Evolutionary conservation across 805 yeast species (phyloP).

Genomic region (Yarrowia divulgata): DNA sequence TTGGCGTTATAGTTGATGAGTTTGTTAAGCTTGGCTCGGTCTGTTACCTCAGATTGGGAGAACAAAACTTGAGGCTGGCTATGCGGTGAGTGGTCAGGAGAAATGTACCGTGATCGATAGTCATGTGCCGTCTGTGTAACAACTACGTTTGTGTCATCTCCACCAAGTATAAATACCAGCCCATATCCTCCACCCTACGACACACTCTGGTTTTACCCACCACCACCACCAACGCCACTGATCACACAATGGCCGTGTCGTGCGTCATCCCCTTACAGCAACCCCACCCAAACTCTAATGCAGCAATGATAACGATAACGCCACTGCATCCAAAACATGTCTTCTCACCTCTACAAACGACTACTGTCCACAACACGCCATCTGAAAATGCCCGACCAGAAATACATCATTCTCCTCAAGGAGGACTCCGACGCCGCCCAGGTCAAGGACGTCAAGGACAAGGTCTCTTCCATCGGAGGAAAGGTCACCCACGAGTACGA

Average conservation of each 20-base stretch:
- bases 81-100: no score
- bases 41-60: no score
- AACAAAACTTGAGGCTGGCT: no score
- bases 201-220: no score
- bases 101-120: no score
- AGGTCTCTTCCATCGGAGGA: constrained; percentile 42
- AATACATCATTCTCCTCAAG: constrained; percentile 48
- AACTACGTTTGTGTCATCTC: no score
- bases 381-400: constrained; percentile 28
- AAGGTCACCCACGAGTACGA: constrained; percentile 42
- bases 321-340: constrained; percentile 9
- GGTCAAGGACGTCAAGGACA: constrained; percentile 34
- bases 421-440: constrained; percentile 41
- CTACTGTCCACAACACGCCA: constrained; percentile 17
- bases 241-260: background rate
- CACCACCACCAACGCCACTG: no score
- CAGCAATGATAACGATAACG: constrained; percentile 39
- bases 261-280: constrained; percentile 6
- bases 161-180: no score
- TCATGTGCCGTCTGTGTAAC: no score
- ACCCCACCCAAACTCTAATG: constrained; percentile 35
- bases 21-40: no score
- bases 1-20: no score
- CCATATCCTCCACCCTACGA: no score
- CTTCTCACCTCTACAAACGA: constrained; percentile 11